Evolutionary conservation across 83 land plant species (phyloP), one percentile per base, ranked within the genome.

Genomic region (Isoetes engelmannii): DNA sequence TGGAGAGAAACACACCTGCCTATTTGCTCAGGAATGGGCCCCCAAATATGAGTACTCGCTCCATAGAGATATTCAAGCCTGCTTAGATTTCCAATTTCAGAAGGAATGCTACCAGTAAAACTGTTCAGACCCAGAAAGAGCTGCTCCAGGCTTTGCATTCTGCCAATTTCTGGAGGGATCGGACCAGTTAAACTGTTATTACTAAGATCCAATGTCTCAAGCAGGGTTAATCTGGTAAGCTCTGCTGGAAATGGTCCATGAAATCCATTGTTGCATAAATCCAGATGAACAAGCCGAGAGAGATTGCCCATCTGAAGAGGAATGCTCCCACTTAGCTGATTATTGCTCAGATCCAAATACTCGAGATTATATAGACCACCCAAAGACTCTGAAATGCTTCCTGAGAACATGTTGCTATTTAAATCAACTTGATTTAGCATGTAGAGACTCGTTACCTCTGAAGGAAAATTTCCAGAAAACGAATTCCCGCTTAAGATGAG

Each of bases 211-310:
- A 51, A 15, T 51, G 54, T 51, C 15, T 51, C 54, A 28, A 73
- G 61, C 61, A 37, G 21, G 18, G 47, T n/a, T 48, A 69, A 50
- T 9, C 17, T 15, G 45, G 21, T 49, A 8, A 73, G 45, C 20
- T 47, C 44, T 5, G 13, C 61, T 1, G 75, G 72, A 46, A 73
- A 60, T 4, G 47, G 9, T 0, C 75, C 75, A 37, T 44, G 13
- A 6, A 73, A n/a, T 4, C 8, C 47, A 51, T 73, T 73, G 21
- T 53, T 68, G 48, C 70, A 57, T 45, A 73, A 60, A 19, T 73
- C 75, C 55, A 82, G 53, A 45, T 80, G 76, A 47, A 74, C 48
- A 15, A 87, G 83, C 44, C 80, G 79, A 19, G 44, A 47, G 43
- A 83, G 83, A 13, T 21, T 49, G 47, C 69, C 69, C 18, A 87